These are phyloP conservation scores for Phialophora tarda DNA, from an alignment of 2,329 filamentous ascomycete species.

Conservation along the genomic window DNA sequence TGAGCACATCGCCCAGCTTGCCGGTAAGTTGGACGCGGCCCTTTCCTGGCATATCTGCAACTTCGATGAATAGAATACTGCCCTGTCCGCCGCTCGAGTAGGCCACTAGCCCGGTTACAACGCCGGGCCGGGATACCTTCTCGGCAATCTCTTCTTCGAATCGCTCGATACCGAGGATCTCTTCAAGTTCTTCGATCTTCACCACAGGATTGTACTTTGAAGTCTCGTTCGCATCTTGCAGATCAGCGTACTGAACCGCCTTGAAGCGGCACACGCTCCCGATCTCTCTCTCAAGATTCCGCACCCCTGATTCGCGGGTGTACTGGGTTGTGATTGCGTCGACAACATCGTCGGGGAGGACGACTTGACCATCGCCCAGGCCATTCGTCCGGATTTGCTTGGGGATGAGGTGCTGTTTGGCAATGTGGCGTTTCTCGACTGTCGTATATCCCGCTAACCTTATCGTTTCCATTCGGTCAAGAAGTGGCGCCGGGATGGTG, in stretches of 20 bases:
- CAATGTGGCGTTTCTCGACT: constrained; percentile 94
- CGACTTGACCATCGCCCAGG: constrained; percentile 74
- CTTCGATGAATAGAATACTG: constrained; percentile 97
- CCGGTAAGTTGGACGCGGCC: constrained; percentile 94
- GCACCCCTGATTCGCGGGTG: constrained; percentile 93
- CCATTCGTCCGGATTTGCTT: constrained; percentile 95
- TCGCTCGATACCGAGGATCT: constrained; percentile 88
- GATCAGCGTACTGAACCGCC: constrained; percentile 92
- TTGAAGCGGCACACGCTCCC: constrained; percentile 93
- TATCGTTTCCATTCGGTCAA: constrained; percentile 98
- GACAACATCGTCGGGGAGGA: constrained; percentile 80
- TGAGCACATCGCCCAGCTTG: constrained; percentile 93
- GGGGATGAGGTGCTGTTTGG: constrained; percentile 87
- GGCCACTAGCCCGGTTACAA: constrained; percentile 94
- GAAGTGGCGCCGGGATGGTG: constrained; percentile 88
- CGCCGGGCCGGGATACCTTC: constrained; percentile 78
- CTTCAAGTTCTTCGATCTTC: constrained; percentile 79
- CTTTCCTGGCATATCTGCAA: constrained; percentile 93
- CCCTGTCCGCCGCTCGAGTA: constrained; percentile 93
- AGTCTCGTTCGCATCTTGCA: constrained; percentile 66
- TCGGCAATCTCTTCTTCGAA: constrained; percentile 97
- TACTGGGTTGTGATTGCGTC: constrained; percentile 96
- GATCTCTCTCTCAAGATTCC: constrained; percentile 94
- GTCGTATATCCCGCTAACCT: constrained; percentile 94
- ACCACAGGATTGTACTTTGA: constrained; percentile 76